A percentile compares a stretch with the other conserved stretches of the same genome.
Evolutionary conservation across 2,329 filamentous ascomycete species (phyloP).

Genomic region (Sporothrix pallida): DNA sequence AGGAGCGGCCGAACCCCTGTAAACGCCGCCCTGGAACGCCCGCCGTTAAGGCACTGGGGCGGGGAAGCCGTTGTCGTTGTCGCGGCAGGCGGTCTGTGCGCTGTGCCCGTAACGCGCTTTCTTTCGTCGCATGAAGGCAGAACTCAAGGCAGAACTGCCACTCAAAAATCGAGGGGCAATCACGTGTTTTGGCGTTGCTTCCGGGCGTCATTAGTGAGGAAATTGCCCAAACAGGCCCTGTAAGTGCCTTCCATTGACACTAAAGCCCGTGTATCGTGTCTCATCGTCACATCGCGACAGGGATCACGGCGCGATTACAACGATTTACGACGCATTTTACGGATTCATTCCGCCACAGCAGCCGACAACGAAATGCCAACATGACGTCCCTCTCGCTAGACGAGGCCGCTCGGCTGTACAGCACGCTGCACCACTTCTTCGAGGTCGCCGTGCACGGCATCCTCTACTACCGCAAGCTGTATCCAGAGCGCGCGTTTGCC

Average conservation of each 20-base stretch:
- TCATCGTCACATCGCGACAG: constrained; percentile 5
- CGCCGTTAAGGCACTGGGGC: neutral
- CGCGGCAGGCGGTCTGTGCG: constrained; percentile 31
- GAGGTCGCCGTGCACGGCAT: constrained; percentile 84
- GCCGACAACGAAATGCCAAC: neutral
- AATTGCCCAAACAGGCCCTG: constrained; percentile 13
- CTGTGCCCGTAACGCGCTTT: constrained; percentile 12
- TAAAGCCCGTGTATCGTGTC: neutral
- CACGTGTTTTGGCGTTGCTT: constrained; percentile 34
- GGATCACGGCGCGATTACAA: neutral
- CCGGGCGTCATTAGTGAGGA: neutral
- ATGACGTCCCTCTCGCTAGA: constrained; percentile 30
- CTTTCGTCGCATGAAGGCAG: neutral
- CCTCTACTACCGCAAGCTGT: constrained; percentile 80
- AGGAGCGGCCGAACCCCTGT: constrained; percentile 7
- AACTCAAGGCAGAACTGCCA: neutral
- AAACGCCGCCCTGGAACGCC: neutral
- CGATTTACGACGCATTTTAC: neutral
- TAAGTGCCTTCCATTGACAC: neutral
- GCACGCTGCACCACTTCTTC: constrained; percentile 78
- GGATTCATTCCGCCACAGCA: neutral
- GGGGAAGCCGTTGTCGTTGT: neutral
- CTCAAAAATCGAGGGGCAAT: constrained; percentile 29
- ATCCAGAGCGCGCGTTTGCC: constrained; percentile 78
- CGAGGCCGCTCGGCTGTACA: constrained; percentile 62